Evolutionary conservation across 2,329 filamentous ascomycete species (phyloP).

Genomic region (Calonectria montana): DNA sequence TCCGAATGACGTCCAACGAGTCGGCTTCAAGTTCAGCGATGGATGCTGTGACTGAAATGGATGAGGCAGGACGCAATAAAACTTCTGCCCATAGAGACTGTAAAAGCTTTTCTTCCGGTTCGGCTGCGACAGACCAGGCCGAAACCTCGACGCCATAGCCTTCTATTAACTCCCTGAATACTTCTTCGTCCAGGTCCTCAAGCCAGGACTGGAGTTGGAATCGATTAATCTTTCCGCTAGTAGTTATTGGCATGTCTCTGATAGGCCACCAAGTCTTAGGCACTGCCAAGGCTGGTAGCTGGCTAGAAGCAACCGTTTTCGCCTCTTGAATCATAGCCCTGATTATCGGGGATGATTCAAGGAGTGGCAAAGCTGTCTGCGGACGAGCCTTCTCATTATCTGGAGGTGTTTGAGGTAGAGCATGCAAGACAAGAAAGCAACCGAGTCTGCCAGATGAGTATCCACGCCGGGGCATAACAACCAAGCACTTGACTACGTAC

Average conservation of each 20-base stretch:
- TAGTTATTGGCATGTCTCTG: background rate
- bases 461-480: background rate
- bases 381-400: background rate
- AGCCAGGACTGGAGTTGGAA: background rate
- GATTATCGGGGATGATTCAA: background rate
- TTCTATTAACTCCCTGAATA: background rate
- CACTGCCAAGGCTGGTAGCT: background rate
- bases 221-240: background rate
- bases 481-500: background rate
- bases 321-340: background rate
- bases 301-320: background rate
- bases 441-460: background rate
- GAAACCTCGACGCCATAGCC: background rate
- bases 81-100: background rate
- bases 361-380: background rate
- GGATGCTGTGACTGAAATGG: background rate
- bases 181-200: background rate
- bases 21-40: background rate
- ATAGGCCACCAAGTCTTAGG: background rate
- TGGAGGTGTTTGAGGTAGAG: background rate
- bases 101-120: background rate
- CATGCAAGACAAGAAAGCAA: background rate
- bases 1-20: background rate
- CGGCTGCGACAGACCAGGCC: background rate
- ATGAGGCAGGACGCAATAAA: background rate